Conservation (phyloP, 129 eudicot genomes). For the Daucus carota region DNA sequence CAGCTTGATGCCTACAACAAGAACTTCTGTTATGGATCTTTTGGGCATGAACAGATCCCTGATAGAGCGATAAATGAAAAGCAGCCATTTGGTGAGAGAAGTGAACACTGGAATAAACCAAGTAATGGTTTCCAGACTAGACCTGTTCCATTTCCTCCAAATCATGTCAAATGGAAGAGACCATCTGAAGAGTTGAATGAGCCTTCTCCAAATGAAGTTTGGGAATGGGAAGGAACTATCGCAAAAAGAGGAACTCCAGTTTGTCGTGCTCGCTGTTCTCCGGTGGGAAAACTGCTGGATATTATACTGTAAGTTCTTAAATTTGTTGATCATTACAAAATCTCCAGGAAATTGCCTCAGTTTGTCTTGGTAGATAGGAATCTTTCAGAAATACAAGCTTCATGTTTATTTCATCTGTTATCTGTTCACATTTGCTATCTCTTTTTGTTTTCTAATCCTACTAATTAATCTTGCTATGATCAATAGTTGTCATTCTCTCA, state of each 20-base stretch:
- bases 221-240: constrained; percentile 94
- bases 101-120: constrained; percentile 30
- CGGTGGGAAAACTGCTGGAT: constrained; percentile 77
- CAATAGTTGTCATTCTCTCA: not conserved
- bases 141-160: constrained; percentile 32
- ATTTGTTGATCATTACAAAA: not conserved
- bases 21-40: constrained; percentile 28
- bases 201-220: constrained; percentile 42
- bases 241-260: constrained; percentile 85
- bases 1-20: constrained; percentile 29
- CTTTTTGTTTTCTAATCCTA: not conserved
- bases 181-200: constrained; percentile 40
- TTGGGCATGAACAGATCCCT: constrained; percentile 35
- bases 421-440: not conserved
- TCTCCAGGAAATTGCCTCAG: not conserved
- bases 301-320: constrained; percentile 61
- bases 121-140: constrained; percentile 34
- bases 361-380: not conserved
- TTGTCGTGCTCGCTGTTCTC: constrained; percentile 94
- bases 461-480: not conserved
- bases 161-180: constrained; percentile 39
- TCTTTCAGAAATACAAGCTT: not conserved
- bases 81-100: constrained; percentile 46
- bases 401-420: not conserved
- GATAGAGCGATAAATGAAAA: constrained; percentile 34